Conservation (phyloP, 2,329 filamentous ascomycete species). For the Aspergillus japonicus region DNA sequence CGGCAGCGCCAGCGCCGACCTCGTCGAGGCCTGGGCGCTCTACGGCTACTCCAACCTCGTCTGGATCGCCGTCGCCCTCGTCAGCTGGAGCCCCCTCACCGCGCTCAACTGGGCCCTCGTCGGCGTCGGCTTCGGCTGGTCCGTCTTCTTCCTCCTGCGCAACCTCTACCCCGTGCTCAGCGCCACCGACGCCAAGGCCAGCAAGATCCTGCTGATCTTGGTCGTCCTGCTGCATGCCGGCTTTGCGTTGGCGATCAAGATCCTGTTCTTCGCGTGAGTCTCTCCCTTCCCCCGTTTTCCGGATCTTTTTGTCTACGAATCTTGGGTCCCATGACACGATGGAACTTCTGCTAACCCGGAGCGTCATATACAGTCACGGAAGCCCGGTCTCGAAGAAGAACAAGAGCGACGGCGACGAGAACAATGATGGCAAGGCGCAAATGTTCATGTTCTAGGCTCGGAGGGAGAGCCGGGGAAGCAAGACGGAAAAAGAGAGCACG, state of each 20-base stretch:
- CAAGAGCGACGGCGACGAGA: constrained; percentile 32
- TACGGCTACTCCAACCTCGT: constrained; percentile 97
- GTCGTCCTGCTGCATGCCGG: constrained; percentile 84
- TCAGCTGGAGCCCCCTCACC: constrained; percentile 83
- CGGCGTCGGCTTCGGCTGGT: constrained; percentile 76
- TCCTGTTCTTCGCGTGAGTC: constrained; percentile 82
- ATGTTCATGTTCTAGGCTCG: constrained; percentile 28
- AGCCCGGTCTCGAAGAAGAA: constrained; percentile 57
- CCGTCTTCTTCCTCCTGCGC: constrained; percentile 77
- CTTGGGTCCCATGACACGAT: too few relatives aligned
- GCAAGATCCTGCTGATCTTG: constrained; percentile 79
- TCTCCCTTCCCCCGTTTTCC: not conserved
- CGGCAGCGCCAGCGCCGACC: constrained; percentile 85
- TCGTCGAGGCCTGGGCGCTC: constrained; percentile 91
- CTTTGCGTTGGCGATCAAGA: constrained; percentile 91
- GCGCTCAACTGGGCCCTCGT: constrained; percentile 94
- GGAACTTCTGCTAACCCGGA: too few relatives aligned
- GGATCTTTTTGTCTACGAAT: not conserved
- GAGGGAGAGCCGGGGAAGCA: not conserved
- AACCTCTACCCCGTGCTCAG: constrained; percentile 90
- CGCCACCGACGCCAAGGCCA: constrained; percentile 88
- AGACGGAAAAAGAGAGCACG: not conserved
- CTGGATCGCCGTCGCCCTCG: constrained; percentile 91
- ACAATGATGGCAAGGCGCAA: constrained; percentile 28
- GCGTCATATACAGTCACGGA: constrained; percentile 49